Conservation (phyloP, 2,329 filamentous ascomycete genomes). For the Scytalidium lignicola region DNA sequence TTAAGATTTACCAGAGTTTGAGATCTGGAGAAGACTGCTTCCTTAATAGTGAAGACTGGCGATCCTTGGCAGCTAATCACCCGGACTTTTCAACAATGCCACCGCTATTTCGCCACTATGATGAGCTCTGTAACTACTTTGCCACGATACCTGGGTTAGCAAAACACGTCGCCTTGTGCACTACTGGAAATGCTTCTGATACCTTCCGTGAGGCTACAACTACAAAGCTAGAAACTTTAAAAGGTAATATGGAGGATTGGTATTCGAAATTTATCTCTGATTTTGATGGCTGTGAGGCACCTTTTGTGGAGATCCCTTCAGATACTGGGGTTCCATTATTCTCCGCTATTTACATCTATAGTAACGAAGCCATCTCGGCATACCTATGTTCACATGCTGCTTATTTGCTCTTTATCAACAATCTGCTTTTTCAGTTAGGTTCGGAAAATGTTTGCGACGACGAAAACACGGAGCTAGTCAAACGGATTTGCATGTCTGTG, state of each 20-base stretch:
- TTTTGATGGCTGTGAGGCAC: neutral
- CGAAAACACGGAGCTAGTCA: neutral
- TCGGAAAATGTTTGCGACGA: neutral
- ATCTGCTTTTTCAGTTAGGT: neutral
- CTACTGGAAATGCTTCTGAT: neutral
- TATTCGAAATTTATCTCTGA: neutral
- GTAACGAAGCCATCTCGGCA: neutral
- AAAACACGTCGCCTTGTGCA: neutral
- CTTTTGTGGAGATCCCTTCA: neutral
- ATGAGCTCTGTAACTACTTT: neutral
- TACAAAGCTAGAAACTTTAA: neutral
- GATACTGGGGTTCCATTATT: neutral
- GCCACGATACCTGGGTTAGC: neutral
- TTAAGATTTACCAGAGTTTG: neutral
- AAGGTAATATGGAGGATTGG: neutral
- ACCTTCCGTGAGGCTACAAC: neutral
- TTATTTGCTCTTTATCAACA: neutral
- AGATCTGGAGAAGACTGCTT: neutral
- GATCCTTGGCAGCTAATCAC: neutral
- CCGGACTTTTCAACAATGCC: neutral
- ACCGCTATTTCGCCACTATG: neutral
- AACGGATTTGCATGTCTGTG: neutral
- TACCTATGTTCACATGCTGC: neutral
- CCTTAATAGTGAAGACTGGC: neutral
- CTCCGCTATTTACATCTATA: neutral